Evolutionary conservation across 2,329 filamentous ascomycete species (phyloP).

Genomic region (Monilinia fructigena): DNA sequence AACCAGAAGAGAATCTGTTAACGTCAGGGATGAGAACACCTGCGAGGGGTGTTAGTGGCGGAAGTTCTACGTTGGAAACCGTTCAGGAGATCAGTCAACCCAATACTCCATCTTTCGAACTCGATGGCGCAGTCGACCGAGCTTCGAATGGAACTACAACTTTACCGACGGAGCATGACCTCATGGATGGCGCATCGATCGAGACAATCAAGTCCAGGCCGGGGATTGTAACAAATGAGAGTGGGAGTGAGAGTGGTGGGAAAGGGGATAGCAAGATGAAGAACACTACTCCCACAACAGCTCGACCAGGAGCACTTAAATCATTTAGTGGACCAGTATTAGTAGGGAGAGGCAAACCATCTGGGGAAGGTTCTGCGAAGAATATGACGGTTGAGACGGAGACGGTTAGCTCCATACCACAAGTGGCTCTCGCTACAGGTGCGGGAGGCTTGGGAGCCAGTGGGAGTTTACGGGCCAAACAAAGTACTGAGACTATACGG

Average conservation of each 20-base stretch:
- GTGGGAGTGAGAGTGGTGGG: conserved; percentile 65
- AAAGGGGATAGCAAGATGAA: conserved; percentile 47
- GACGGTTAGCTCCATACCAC: conserved; percentile 86
- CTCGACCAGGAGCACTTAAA: conserved; percentile 57
- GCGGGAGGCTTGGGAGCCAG: conserved; percentile 61
- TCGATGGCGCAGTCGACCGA: conserved; percentile 51
- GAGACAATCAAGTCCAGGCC: conserved; percentile 49
- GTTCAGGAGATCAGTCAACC: conserved; percentile 86
- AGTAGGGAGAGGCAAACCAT: conserved; percentile 62
- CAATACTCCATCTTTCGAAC: conserved; percentile 59
- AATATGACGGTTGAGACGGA: conserved; percentile 99
- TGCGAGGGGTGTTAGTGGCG: conserved; percentile 57
- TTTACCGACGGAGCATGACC: conserved; percentile 44
- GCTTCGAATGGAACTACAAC: conserved; percentile 48
- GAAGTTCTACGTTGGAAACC: conserved; percentile 71
- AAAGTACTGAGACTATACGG: conserved; percentile 92
- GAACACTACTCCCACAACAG: conserved; percentile 44
- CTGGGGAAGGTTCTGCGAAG: conserved; percentile 69
- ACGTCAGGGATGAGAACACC: conserved; percentile 57
- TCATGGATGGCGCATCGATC: conserved; percentile 34
- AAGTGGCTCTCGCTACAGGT: conserved; percentile 71
- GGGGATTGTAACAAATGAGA: conserved; percentile 50
- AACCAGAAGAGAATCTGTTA: conserved; percentile 36
- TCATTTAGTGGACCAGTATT: conserved; percentile 62
- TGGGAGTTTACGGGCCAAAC: conserved; percentile 78